Conservation (phyloP, 257 asterid genomes). For the Gentiana macrophylla region DNA sequence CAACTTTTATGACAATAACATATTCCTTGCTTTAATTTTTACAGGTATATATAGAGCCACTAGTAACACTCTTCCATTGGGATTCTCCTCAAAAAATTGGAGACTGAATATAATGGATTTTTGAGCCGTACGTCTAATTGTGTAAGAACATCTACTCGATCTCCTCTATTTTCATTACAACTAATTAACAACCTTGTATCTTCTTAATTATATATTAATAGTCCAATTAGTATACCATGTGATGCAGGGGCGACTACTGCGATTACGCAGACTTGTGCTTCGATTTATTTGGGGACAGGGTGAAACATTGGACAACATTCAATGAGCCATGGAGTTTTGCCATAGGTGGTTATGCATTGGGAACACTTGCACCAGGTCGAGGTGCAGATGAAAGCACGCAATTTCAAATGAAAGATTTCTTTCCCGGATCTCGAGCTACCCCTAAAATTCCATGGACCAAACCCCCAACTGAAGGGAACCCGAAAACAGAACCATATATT, state of each 20-base stretch:
- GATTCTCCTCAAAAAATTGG: no score
- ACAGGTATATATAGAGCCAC: no score
- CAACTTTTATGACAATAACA: no score
- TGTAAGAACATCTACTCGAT: neutral
- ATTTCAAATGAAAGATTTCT: neutral
- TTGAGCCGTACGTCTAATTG: no score
- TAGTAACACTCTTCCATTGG: no score
- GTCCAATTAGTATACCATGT: neutral
- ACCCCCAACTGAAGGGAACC: neutral
- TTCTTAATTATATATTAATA: neutral
- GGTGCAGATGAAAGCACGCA: neutral
- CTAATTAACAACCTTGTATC: neutral
- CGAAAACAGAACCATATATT: neutral
- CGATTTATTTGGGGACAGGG: neutral
- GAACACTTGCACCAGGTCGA: neutral
- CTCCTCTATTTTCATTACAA: neutral
- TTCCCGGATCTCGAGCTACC: neutral
- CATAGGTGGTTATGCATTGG: neutral
- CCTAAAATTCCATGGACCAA: neutral
- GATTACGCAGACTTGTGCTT: neutral
- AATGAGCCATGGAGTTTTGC: neutral
- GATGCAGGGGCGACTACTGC: neutral
- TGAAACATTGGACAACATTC: neutral
- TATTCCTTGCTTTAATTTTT: no score
- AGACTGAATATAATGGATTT: no score